A percentile compares a stretch with the other conserved stretches of the same genome.
Evolutionary conservation across 805 yeast species (phyloP).

Genomic region (Schizosaccharomyces octosporus): DNA sequence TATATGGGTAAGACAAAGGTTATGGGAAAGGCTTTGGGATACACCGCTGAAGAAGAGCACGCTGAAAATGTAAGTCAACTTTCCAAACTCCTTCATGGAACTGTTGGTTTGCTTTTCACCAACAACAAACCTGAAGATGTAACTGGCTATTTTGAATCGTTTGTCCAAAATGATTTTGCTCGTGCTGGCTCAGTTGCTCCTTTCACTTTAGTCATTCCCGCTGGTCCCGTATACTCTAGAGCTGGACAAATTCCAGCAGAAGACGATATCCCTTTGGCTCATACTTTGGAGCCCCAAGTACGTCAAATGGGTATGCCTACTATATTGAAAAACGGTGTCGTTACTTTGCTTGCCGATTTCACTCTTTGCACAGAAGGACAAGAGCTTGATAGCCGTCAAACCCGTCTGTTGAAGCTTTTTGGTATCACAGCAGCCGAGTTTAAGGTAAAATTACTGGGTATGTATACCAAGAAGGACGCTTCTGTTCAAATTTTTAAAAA

Average conservation of each 20-base stretch:
- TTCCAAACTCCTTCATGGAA: constrained; percentile 31
- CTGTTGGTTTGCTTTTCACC: constrained; percentile 71
- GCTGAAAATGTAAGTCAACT: constrained; percentile 58
- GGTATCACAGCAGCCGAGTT: constrained; percentile 88
- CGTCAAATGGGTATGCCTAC: constrained; percentile 85
- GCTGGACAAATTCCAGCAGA: constrained; percentile 79
- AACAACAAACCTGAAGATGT: constrained; percentile 76
- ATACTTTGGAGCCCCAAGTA: constrained; percentile 78
- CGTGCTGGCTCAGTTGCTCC: constrained; percentile 77
- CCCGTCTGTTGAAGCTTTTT: constrained; percentile 74
- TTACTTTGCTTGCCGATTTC: constrained; percentile 49
- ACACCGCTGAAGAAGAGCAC: constrained; percentile 69
- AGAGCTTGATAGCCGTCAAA: constrained; percentile 65
- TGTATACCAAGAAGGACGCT: constrained; percentile 30
- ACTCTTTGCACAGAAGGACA: constrained; percentile 63
- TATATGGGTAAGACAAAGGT: constrained; percentile 84
- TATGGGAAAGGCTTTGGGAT: constrained; percentile 77
- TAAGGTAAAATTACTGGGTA: constrained; percentile 56
- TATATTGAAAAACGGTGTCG: constrained; percentile 68
- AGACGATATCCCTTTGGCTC: constrained; percentile 92
- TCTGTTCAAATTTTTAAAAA: constrained; percentile 6
- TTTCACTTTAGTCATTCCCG: constrained; percentile 62
- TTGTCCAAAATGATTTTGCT: constrained; percentile 57
- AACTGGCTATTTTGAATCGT: constrained; percentile 60
- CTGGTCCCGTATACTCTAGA: constrained; percentile 75